phyloP scores from a whole-genome alignment of 2,329 filamentous ascomycete genomes.

The Aspergillus felis region DNA sequence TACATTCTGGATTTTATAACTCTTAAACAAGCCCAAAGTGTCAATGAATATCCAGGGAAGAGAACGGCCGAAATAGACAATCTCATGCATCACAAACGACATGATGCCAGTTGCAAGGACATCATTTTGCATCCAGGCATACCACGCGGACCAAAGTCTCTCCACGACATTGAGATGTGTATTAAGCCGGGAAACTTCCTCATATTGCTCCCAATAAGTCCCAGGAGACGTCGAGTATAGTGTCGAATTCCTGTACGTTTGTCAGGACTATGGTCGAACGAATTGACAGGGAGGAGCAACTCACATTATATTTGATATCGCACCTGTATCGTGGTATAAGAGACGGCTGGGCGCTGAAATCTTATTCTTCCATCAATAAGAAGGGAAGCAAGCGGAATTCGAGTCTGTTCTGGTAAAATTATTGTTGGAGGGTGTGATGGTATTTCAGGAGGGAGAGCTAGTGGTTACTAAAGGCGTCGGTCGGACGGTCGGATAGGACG shows the following conservation, averaged over 20 bases:
- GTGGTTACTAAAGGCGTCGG: conserved; percentile 10
- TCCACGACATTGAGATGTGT: conserved; percentile 82
- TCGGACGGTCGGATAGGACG: conserved; percentile 15
- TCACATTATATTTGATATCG: conserved; percentile 17
- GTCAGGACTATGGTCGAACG: conserved; percentile 1
- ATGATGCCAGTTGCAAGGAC: conserved; percentile 93
- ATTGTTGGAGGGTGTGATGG: neutral
- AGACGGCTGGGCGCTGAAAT: neutral
- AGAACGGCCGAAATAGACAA: conserved; percentile 88
- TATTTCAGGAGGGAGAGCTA: neutral
- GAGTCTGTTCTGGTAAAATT: neutral
- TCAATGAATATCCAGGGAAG: conserved; percentile 94
- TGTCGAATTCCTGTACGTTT: conserved; percentile 44
- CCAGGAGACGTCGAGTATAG: conserved; percentile 42
- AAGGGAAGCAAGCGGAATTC: neutral
- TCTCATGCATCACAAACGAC: conserved; percentile 93
- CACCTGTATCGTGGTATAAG: neutral
- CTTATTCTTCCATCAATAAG: neutral
- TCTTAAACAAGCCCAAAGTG: conserved; percentile 77
- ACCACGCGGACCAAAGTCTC: conserved; percentile 93
- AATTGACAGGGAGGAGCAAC: conserved; percentile 1
- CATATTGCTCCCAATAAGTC: conserved; percentile 64
- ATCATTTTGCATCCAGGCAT: conserved; percentile 97
- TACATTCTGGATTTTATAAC: conserved; percentile 91
- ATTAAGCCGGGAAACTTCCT: conserved; percentile 68